These are phyloP conservation scores for Pseudocercospora ulei DNA, from an alignment of 2,329 filamentous ascomycete species.

Conservation along the genomic window DNA sequence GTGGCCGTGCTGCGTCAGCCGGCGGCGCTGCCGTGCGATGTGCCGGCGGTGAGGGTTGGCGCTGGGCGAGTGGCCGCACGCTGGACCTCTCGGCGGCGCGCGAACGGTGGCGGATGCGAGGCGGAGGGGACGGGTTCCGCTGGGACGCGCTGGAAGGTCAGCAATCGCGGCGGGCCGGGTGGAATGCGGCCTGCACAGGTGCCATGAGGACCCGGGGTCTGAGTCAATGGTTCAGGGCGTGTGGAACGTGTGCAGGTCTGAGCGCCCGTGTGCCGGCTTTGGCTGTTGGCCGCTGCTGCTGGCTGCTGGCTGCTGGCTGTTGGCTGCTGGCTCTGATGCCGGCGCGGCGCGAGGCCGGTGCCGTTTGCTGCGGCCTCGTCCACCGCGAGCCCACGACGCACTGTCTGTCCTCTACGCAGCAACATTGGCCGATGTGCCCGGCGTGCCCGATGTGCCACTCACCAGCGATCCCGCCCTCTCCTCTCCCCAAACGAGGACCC, in stretches of 20 bases:
- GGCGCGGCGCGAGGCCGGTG: too few relatives aligned
- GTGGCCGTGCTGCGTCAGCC: neutral
- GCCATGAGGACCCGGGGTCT: neutral
- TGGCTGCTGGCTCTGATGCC: conserved; percentile 1
- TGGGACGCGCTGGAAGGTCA: conserved; percentile 1
- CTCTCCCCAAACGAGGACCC: conserved; percentile 9
- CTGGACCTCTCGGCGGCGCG: neutral
- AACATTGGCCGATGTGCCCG: too few relatives aligned
- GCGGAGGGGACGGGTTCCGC: neutral
- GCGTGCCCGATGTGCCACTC: too few relatives aligned
- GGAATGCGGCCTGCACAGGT: neutral
- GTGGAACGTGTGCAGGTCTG: conserved; percentile 1
- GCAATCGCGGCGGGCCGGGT: neutral
- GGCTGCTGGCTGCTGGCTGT: too few relatives aligned
- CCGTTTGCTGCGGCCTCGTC: too few relatives aligned
- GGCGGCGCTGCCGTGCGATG: conserved; percentile 2
- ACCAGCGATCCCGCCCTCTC: too few relatives aligned
- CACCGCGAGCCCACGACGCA: too few relatives aligned
- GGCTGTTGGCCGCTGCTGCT: neutral
- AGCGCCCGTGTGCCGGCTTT: neutral
- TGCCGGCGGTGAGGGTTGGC: conserved; percentile 3
- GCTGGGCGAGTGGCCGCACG: too few relatives aligned
- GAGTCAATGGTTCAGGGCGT: neutral
- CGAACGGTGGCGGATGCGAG: neutral
- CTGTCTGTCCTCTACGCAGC: too few relatives aligned